Evolutionary conservation across 805 yeast genomes (phyloP).

Genomic region (Candida berthetii): DNA sequence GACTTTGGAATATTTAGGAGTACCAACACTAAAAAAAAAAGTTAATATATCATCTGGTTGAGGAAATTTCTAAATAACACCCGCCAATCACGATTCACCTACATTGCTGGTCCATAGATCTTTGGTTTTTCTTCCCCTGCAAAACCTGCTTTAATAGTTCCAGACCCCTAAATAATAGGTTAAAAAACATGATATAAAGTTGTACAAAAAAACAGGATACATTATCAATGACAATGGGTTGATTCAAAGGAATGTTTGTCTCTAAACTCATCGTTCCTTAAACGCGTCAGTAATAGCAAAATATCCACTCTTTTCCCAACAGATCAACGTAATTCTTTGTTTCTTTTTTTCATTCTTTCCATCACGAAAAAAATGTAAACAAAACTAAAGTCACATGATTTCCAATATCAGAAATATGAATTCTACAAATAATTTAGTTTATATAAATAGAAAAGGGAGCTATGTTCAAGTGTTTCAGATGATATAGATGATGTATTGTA

Average conservation of each 20-base stretch:
- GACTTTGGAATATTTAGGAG: slow-evolving; percentile 76
- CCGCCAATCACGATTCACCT: too few species aligned
- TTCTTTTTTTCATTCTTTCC: neutral
- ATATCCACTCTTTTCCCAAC: too few species aligned
- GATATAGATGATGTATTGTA: neutral
- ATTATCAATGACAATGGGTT: slow-evolving; percentile 73
- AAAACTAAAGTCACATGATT: neutral
- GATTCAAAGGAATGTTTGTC: slow-evolving; percentile 39
- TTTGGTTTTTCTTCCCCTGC: slow-evolving; percentile 88
- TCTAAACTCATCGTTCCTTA: neutral
- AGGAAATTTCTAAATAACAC: too few species aligned
- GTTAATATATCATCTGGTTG: too few species aligned
- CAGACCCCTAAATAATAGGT: slow-evolving; percentile 54
- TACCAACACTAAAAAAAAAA: slow-evolving; percentile 44
- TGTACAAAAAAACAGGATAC: slow-evolving; percentile 21
- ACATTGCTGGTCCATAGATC: slow-evolving; percentile 51
- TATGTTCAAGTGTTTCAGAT: neutral
- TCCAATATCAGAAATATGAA: too few species aligned
- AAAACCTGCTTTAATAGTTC: slow-evolving; percentile 80
- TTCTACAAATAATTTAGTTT: neutral
- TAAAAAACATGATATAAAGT: too few species aligned
- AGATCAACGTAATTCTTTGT: too few species aligned
- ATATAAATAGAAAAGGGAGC: neutral
- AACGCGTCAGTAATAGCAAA: too few species aligned
- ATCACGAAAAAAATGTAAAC: neutral